Base-by-base conservation (phyloP, 345 rosid species). In the Toxicodendron radicans region DNA sequence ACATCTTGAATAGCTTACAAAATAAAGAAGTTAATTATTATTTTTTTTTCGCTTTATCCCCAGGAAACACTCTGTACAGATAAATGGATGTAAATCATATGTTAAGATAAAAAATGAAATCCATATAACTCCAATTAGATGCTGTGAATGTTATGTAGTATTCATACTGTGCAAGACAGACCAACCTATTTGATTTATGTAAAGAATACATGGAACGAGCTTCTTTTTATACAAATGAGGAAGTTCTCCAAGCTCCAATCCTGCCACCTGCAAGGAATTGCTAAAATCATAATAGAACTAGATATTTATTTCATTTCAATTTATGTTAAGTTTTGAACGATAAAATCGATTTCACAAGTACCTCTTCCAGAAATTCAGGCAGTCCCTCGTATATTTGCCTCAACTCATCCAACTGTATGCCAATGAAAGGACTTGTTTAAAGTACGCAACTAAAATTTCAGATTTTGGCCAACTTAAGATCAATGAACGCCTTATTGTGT, bases 361-460 rank as follows among this genome's bases (percentile, higher is more conserved):
- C 99, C 98, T 95, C 81, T 78, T 91, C 89, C 77, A 95, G 87
- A 75, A 92, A 89, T 43, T 92, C 92, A 41, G 99, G 99, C 86
- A 95, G 75, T 83, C 87, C 98, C 81, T 95, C 99, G 3, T 91
- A 93, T 76, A 95, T 90, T 84, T 91, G 94, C 85, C 99, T 87
- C 76, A 95, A 86, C 81, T 95, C 99, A 75, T 95, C 99, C 83
- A 95, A 83, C 99, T 95, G 78, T 46, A 72, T 12, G 68, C 41
- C 71, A 69, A 45, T 24, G 75, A 27, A 79, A 75, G 51, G 24
- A 59, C 52, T 59, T 24, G 43, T 38, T 62, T 73, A 32, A 24
- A 35, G 21, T 21, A 17, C 7, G 48, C 30, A 58, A 61, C 60
- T 27, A 23, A 60, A 60, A 70, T 54, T 73, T 20, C 43, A 20